Percentiles rank a stretch among this genome's conserved stretches.
phyloP scores from a whole-genome alignment of 2,329 filamentous ascomycete species.

The Nannizzia gypsea region DNA sequence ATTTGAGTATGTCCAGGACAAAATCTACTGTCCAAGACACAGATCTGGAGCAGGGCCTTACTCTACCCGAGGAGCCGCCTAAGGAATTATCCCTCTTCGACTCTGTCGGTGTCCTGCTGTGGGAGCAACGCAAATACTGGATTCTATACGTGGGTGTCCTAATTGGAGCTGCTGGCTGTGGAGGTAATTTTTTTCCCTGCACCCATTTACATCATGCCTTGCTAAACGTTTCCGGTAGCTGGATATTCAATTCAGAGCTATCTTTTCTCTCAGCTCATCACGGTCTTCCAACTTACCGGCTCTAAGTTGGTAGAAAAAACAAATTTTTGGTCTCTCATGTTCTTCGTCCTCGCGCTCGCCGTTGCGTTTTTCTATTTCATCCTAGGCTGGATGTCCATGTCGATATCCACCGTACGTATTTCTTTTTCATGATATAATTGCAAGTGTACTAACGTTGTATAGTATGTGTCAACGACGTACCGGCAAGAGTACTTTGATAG shows the following conservation, averaged over 20 bases:
- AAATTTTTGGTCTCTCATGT: slow-evolving; percentile 46
- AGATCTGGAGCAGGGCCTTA: slow-evolving; percentile 1
- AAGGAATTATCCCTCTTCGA: slow-evolving; percentile 14
- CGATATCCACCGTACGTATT: slow-evolving; percentile 34
- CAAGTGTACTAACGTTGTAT: slow-evolving; percentile 10
- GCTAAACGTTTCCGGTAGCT: slow-evolving; percentile 12
- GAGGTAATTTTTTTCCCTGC: slow-evolving; percentile 18
- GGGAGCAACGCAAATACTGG: slow-evolving; percentile 25
- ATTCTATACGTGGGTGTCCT: slow-evolving; percentile 20
- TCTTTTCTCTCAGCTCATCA: slow-evolving; percentile 39
- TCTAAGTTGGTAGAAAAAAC: slow-evolving; percentile 29
- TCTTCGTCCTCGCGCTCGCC: slow-evolving; percentile 42
- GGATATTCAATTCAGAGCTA: slow-evolving; percentile 28
- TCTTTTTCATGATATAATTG: slow-evolving; percentile 20
- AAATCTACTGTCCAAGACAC: slow-evolving; percentile 2
- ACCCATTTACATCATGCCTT: background rate
- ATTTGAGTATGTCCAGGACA: slow-evolving; percentile 2
- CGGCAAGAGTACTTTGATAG: slow-evolving; percentile 37
- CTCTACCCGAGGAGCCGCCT: slow-evolving; percentile 6
- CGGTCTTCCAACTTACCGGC: slow-evolving; percentile 36
- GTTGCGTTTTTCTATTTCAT: slow-evolving; percentile 35
- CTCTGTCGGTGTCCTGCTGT: slow-evolving; percentile 20
- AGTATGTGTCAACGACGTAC: slow-evolving; percentile 27
- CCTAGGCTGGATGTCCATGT: slow-evolving; percentile 37
- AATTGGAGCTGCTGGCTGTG: slow-evolving; percentile 20